phyloP scores from a whole-genome alignment of 2,329 filamentous ascomycete genomes.

The Cladosporium sp. region DNA sequence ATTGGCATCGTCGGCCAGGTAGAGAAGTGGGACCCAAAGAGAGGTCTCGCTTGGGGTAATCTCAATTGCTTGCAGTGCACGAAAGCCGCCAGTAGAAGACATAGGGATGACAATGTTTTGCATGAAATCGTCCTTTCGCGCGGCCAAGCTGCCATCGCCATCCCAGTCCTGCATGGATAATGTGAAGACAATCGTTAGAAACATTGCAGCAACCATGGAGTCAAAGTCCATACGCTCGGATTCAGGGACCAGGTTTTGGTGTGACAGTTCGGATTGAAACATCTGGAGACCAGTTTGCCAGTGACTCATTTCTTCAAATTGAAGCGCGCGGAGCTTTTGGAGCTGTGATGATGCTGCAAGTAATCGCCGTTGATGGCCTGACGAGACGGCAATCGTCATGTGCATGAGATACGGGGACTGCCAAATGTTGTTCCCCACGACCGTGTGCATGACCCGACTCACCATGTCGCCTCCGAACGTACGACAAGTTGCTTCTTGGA shows the following conservation, averaged over 20 bases:
- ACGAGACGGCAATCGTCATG: conserved; percentile 19
- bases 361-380: conserved; percentile 14
- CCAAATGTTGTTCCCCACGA: conserved; percentile 17
- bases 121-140: conserved; percentile 3
- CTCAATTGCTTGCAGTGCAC: conserved; percentile 12
- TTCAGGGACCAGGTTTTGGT: not conserved
- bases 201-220: conserved; percentile 17
- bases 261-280: conserved; percentile 15
- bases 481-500: conserved; percentile 16
- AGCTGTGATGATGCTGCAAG: not conserved
- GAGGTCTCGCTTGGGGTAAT: conserved; percentile 5
- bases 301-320: conserved; percentile 15
- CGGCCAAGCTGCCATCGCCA: not conserved
- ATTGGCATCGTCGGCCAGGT: conserved; percentile 12
- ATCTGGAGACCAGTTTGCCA: conserved; percentile 19
- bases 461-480: conserved; percentile 15
- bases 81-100: conserved; percentile 17
- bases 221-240: conserved; percentile 10
- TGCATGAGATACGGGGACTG: conserved; percentile 20
- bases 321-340: not conserved
- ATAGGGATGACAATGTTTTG: conserved; percentile 14
- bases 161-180: conserved; percentile 17
- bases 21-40: conserved; percentile 15
- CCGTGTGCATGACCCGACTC: conserved; percentile 15
- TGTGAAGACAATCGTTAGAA: conserved; percentile 18